Percentiles rank a stretch among this genome's conserved stretches.
Evolutionary conservation across 768 basidiomycete genomes (phyloP).

Genomic region (Tricholoma hemisulphureum): DNA sequence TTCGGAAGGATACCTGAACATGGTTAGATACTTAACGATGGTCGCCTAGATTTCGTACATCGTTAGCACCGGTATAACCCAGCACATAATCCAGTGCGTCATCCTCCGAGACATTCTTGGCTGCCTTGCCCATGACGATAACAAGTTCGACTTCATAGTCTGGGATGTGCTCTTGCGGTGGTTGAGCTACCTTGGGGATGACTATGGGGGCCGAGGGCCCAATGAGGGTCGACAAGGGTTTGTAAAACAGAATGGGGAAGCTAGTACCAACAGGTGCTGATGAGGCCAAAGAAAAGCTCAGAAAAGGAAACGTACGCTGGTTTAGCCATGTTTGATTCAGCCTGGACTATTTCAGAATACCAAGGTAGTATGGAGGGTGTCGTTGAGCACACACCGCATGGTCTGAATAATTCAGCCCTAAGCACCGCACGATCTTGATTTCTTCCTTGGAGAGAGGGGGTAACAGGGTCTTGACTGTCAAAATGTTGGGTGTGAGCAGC

Average conservation of each 20-base stretch:
- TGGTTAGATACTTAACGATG: background rate
- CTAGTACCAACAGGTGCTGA: slow-evolving; percentile 33
- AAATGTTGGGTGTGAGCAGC: slow-evolving; percentile 56
- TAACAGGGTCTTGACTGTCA: slow-evolving; percentile 72
- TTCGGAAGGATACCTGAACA: slow-evolving; percentile 72
- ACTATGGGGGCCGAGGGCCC: slow-evolving; percentile 65
- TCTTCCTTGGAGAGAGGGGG: slow-evolving; percentile 66
- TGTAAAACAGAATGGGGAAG: slow-evolving; percentile 77
- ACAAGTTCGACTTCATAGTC: slow-evolving; percentile 84
- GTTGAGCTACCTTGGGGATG: slow-evolving; percentile 69
- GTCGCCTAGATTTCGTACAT: slow-evolving; percentile 41
- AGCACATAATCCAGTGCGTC: slow-evolving; percentile 86
- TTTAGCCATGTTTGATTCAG: slow-evolving; percentile 61
- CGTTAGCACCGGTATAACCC: slow-evolving; percentile 79
- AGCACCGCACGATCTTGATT: slow-evolving; percentile 68
- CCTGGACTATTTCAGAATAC: slow-evolving; percentile 18
- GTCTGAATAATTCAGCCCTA: slow-evolving; percentile 83
- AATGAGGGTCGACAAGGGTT: slow-evolving; percentile 67
- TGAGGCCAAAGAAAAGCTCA: background rate
- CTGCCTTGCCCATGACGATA: slow-evolving; percentile 79
- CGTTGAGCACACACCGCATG: slow-evolving; percentile 55
- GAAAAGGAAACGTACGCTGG: slow-evolving; percentile 49
- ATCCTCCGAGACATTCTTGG: slow-evolving; percentile 75
- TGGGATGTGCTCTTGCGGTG: slow-evolving; percentile 64
- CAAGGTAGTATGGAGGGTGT: background rate